phyloP scores from a whole-genome alignment of 306 rosid species.

The Casuarina equisetifolia region DNA sequence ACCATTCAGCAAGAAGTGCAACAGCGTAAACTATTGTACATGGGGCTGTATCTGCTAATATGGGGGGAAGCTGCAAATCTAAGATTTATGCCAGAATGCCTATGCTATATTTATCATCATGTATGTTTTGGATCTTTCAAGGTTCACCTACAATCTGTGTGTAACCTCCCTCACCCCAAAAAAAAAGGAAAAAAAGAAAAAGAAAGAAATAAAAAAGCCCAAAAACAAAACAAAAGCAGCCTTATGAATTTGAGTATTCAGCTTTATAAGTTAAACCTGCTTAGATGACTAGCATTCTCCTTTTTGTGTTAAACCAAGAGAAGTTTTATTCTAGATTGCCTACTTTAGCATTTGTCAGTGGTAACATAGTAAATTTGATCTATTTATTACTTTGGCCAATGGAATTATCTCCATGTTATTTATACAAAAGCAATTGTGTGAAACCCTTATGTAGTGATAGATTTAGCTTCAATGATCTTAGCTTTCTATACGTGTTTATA shows the following conservation, averaged over 20 bases:
- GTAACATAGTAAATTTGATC: background rate
- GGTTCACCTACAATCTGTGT: background rate
- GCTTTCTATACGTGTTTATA: background rate
- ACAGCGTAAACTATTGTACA: constrained; percentile 91
- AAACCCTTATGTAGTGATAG: background rate
- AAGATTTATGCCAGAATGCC: constrained; percentile 99
- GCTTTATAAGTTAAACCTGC: background rate
- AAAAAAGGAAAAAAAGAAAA: too few relatives aligned
- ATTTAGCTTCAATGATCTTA: background rate
- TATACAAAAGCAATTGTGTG: background rate
- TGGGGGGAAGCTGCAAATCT: constrained; percentile 99
- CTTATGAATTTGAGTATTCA: background rate
- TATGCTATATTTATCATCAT: constrained; percentile 96
- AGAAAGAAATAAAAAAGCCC: too few relatives aligned
- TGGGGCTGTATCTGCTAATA: constrained; percentile 94
- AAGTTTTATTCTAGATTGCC: background rate
- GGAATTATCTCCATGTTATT: background rate
- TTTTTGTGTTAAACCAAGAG: background rate
- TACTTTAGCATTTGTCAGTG: background rate
- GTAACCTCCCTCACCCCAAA: too few relatives aligned
- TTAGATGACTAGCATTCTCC: background rate
- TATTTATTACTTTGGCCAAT: background rate
- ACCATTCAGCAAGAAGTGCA: constrained; percentile 99
- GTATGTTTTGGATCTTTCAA: constrained; percentile 41
- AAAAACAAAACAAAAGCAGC: background rate